phyloP scores from a whole-genome alignment of 1,284 basidiomycete species.

The Phylloporus sp. region DNA sequence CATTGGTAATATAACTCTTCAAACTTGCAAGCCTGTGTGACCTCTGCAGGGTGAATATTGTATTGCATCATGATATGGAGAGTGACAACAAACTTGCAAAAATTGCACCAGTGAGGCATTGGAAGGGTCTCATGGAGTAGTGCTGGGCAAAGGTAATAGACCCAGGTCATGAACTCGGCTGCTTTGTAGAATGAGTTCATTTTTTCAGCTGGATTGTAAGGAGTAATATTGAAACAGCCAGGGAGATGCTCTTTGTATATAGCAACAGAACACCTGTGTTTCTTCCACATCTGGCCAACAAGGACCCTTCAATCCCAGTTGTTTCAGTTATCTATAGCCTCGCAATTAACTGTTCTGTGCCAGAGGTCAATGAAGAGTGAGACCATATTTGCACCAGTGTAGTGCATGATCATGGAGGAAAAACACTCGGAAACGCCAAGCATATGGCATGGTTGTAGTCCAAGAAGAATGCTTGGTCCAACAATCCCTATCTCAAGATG shows the following conservation, averaged over 20 bases:
- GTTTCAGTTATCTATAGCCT: neutral
- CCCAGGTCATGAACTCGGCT: neutral
- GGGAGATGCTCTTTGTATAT: neutral
- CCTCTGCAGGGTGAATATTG: neutral
- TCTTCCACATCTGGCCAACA: neutral
- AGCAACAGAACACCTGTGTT: neutral
- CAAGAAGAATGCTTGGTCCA: neutral
- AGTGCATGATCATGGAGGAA: neutral
- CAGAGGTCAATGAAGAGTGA: neutral
- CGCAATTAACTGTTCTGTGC: neutral
- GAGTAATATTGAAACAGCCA: neutral
- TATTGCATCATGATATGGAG: neutral
- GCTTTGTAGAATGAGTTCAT: slow-evolving; percentile 8
- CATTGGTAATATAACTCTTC: neutral
- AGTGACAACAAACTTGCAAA: neutral
- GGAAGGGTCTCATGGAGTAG: slow-evolving; percentile 1
- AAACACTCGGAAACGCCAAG: neutral
- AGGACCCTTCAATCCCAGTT: neutral
- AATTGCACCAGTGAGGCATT: neutral
- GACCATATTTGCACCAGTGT: neutral
- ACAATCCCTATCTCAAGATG: neutral
- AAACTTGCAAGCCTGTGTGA: neutral
- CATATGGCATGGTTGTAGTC: neutral
- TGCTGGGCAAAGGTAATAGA: slow-evolving; percentile 2
- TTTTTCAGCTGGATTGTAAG: neutral